These are phyloP conservation scores for Eucalyptus brandiana DNA, from an alignment of 345 rosid genomes.

Conservation along the genomic window DNA sequence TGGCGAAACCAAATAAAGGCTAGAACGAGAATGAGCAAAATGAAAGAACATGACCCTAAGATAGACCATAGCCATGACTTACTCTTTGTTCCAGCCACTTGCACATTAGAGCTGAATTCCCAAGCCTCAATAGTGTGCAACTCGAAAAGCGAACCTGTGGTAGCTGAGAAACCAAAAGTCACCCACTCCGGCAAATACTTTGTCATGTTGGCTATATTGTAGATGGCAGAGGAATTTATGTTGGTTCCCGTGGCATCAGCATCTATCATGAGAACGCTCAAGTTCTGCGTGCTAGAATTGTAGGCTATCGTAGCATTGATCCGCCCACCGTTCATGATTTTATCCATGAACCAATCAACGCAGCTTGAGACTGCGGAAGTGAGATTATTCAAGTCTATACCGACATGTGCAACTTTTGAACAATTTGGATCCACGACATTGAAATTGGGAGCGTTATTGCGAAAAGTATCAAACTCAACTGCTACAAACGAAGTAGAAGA, in stretches of 20 bases:
- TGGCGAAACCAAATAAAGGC: background rate
- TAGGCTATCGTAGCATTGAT: background rate
- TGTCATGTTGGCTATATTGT: background rate
- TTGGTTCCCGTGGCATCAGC: background rate
- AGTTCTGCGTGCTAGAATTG: background rate
- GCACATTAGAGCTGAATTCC: background rate
- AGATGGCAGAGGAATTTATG: background rate
- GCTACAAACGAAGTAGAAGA: background rate
- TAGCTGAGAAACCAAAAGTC: slow-evolving; percentile 8
- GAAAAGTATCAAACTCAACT: background rate
- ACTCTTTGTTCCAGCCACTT: background rate
- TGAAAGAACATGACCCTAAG: background rate
- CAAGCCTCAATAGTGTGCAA: background rate
- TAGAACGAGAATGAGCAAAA: background rate
- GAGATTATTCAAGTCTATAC: too few relatives aligned
- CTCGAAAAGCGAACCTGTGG: background rate
- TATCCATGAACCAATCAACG: too few relatives aligned
- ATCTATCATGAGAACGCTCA: background rate
- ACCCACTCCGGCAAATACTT: slow-evolving; percentile 4
- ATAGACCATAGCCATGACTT: background rate
- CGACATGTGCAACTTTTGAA: background rate
- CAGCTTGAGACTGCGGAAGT: too few relatives aligned
- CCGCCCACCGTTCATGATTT: background rate
- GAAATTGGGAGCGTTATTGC: background rate
- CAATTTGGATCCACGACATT: background rate